Base-by-base conservation (phyloP, 2,329 filamentous ascomycete genomes). In the Colletotrichum navitas region DNA sequence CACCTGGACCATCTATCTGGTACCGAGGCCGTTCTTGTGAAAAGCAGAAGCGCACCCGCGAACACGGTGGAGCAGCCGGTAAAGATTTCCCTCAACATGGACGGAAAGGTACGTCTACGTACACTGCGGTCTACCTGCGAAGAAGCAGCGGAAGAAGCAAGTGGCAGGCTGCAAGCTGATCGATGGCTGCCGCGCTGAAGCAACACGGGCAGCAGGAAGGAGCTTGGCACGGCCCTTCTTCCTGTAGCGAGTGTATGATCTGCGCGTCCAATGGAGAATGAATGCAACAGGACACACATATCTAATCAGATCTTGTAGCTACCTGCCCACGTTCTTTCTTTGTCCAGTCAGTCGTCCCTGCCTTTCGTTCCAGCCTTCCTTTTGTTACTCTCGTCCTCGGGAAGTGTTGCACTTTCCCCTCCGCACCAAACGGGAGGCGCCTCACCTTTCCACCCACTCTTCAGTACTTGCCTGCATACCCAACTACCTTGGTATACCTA, bases 251-350 rank as follows among this genome's bases (percentile, higher is more conserved):
- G 39, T 43, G 41, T n/a, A 32, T 59, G 43, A 65, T 68, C 52
- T 58, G 43, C 61, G 32, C 41, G 47, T 16, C 51, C 41, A 64
- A 43, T 63, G 12, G 51, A 43, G 34, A 36, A 10, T 36, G 41
- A 60, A 34, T 55, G 45, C 18, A 54, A 61, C 63, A 45, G 29
- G 43, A 52, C 45, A 65, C 49, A 36, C 45, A 59, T 60, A 69
- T 69, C 66, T 69, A 66, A 69, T 59, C 62, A 59, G 66, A 68
- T 68, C 41, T 36, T 11, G 18, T 6, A 32, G 45, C 54, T 41
- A 6, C 43, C 32, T 21, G 5, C 34, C 34, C 34, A n/a, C 10
- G 8, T 12, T 36, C 8, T n/a, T 18, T 3, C 29, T 8, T 12
- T 18, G 51, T 54, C 6, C 51, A 14, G n/a, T 59, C 51, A 14